These are phyloP conservation scores for Chaetomium cochliodes DNA, from an alignment of 495 filamentous ascomycete species.

Conservation along the genomic window DNA sequence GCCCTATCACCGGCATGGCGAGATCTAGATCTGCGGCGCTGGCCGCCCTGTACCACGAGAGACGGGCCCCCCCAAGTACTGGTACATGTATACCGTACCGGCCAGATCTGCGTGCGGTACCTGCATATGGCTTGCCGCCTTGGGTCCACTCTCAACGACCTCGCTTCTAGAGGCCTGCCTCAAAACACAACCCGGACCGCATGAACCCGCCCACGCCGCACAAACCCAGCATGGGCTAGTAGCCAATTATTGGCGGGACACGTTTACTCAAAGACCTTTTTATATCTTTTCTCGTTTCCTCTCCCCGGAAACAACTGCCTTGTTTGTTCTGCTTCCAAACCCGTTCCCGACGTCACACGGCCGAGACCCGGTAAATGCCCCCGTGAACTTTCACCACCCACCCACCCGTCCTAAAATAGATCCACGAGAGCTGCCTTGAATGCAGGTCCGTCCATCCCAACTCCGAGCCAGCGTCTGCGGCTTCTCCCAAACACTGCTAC, in stretches of 20 bases:
- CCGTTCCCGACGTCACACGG: neutral
- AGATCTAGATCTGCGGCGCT: constrained; percentile 25
- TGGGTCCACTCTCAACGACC: constrained; percentile 33
- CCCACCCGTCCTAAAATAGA: neutral
- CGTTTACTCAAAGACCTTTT: neutral
- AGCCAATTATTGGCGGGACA: neutral
- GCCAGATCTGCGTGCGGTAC: constrained; percentile 23
- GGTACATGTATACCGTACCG: constrained; percentile 19
- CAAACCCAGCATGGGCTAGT: constrained; percentile 2
- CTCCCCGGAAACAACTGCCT: neutral
- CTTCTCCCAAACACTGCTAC: neutral
- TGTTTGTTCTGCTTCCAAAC: neutral
- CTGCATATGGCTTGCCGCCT: constrained; percentile 29
- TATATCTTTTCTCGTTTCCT: constrained; percentile 8
- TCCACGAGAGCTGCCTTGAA: neutral
- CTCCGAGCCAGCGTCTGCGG: neutral
- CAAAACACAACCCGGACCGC: constrained; percentile 10
- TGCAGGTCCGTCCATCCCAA: neutral
- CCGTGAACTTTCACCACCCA: neutral
- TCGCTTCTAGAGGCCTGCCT: constrained; percentile 13
- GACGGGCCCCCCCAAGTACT: constrained; percentile 21
- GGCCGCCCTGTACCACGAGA: constrained; percentile 11
- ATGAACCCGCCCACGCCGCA: neutral
- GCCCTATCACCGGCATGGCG: constrained; percentile 20
- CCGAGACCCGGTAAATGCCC: too few relatives aligned